Conservation (phyloP, 1,284 basidiomycete species). For the Sanghuangporus sanghuang region DNA sequence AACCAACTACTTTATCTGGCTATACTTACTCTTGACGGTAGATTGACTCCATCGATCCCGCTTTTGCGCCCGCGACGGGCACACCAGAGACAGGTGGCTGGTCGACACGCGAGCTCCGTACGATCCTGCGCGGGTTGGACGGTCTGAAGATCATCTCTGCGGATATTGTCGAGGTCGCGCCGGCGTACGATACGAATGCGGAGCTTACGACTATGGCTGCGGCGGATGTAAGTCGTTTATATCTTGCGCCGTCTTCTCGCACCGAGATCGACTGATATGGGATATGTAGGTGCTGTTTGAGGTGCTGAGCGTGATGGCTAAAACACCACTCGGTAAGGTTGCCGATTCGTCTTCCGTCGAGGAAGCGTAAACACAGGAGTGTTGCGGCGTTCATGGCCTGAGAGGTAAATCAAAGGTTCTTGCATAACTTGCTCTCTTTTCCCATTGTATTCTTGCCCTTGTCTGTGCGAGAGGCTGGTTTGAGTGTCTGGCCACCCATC, state of each 20-base stretch:
- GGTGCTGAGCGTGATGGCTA: conserved; percentile 73
- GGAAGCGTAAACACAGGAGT: background rate
- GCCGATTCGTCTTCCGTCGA: background rate
- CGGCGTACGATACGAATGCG: conserved; percentile 76
- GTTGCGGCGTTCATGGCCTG: background rate
- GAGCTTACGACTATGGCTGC: conserved; percentile 77
- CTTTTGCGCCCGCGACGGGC: conserved; percentile 76
- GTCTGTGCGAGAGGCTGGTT: background rate
- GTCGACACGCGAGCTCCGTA: conserved; percentile 71
- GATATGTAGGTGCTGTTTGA: conserved; percentile 57
- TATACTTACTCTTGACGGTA: conserved; percentile 22
- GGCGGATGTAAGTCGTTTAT: conserved; percentile 53
- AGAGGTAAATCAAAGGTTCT: background rate
- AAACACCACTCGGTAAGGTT: conserved; percentile 65
- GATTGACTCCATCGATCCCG: conserved; percentile 74
- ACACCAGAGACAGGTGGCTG: conserved; percentile 69
- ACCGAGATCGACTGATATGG: background rate
- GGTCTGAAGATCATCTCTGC: conserved; percentile 72
- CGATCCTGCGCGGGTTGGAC: conserved; percentile 68
- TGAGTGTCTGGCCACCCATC: no score
- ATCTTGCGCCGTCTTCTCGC: background rate
- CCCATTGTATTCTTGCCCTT: background rate
- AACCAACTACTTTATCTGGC: background rate
- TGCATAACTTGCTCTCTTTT: background rate
- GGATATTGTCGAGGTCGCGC: conserved; percentile 79